A percentile compares a stretch with the other conserved stretches of the same genome.
phyloP scores from a whole-genome alignment of 768 basidiomycete species.

The Pleurotus ostreatus region DNA sequence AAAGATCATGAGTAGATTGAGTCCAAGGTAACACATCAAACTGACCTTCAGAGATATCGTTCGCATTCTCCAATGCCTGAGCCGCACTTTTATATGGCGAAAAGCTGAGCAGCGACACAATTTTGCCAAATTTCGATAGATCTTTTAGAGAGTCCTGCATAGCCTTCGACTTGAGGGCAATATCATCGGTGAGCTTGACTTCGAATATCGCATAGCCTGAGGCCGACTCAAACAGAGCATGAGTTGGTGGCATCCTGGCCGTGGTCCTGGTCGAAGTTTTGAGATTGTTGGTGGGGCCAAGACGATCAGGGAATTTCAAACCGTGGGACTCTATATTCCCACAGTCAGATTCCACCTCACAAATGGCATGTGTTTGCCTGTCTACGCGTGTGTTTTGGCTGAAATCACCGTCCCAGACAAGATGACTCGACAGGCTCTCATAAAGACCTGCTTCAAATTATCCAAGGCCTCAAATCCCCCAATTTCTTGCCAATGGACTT shows the following conservation, averaged over 20 bases:
- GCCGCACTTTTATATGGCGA: conserved; percentile 92
- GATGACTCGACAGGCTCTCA: too few species aligned
- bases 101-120: conserved; percentile 89
- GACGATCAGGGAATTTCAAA: conserved; percentile 15
- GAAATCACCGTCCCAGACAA: too few species aligned
- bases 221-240: conserved; percentile 89
- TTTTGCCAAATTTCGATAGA: conserved; percentile 84
- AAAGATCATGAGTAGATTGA: neutral
- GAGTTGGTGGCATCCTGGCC: conserved; percentile 57
- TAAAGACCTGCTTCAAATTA: too few species aligned
- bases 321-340: conserved; percentile 2
- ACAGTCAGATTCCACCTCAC: too few species aligned
- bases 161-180: conserved; percentile 72
- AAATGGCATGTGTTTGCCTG: too few species aligned
- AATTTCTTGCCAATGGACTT: too few species aligned
- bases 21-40: neutral
- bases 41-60: conserved; percentile 93
- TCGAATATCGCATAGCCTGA: conserved; percentile 94
- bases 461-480: too few species aligned
- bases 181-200: conserved; percentile 81
- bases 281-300: conserved; percentile 17
- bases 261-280: conserved; percentile 27
- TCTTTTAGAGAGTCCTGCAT: conserved; percentile 88
- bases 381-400: too few species aligned
- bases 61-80: conserved; percentile 91